Evolutionary conservation across 1,284 basidiomycete species (phyloP).

Genomic region (Leccinum pachyderme): DNA sequence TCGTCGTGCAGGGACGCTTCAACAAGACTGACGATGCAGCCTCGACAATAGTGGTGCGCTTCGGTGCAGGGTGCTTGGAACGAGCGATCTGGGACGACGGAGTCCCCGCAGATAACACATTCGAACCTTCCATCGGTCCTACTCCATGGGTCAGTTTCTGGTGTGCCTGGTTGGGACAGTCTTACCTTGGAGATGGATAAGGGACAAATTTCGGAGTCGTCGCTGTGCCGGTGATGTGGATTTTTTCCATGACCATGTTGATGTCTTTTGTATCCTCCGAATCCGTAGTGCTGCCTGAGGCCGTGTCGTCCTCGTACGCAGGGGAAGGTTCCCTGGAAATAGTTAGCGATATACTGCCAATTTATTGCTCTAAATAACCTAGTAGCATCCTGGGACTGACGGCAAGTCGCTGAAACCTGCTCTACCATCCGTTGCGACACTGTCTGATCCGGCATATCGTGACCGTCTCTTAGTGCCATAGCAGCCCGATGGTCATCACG

Average conservation of each 20-base stretch:
- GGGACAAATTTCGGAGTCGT: neutral
- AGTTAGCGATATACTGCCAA: conserved; percentile 9
- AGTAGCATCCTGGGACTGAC: neutral
- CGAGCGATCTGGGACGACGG: neutral
- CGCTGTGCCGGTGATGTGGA: conserved; percentile 2
- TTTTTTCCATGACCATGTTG: neutral
- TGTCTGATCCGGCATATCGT: conserved; percentile 19
- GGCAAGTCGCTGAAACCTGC: neutral
- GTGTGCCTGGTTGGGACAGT: neutral
- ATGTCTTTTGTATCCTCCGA: neutral
- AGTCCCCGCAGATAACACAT: conserved; percentile 27
- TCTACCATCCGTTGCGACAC: conserved; percentile 25
- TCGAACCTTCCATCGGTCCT: conserved; percentile 5
- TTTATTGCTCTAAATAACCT: conserved; percentile 6
- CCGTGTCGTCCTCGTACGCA: neutral
- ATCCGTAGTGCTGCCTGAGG: neutral
- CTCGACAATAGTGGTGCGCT: conserved; percentile 36
- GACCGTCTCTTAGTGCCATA: conserved; percentile 15
- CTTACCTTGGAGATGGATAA: conserved; percentile 9
- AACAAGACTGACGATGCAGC: conserved; percentile 38
- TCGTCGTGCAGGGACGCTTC: conserved; percentile 39
- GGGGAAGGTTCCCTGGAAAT: neutral
- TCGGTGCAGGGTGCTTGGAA: conserved; percentile 34
- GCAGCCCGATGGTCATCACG: conserved; percentile 25
- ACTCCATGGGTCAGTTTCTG: neutral